Conservation (phyloP, 2,329 filamentous ascomycete genomes). For the Zelopaecilomyces penicillatus region DNA sequence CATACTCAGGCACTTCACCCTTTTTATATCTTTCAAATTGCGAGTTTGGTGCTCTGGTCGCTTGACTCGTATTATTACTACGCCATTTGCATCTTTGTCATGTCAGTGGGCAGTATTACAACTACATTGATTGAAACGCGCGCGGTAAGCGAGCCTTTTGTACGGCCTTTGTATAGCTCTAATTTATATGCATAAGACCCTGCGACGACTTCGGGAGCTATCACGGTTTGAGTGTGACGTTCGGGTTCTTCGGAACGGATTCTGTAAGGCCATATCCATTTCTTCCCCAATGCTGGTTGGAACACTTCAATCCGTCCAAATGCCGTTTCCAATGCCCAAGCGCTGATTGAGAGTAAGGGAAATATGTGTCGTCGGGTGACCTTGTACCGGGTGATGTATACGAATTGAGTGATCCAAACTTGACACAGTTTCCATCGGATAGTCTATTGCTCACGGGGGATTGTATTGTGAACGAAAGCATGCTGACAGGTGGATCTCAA, state of each 20-base stretch:
- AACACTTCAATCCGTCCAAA: no score
- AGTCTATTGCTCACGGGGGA: constrained; percentile 86
- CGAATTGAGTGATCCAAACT: constrained; percentile 86
- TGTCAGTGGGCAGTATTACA: constrained; percentile 85
- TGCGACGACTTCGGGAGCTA: constrained; percentile 82
- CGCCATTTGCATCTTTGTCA: constrained; percentile 86
- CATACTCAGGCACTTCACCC: constrained; percentile 83
- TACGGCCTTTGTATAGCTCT: background rate
- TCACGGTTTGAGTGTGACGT: constrained; percentile 94
- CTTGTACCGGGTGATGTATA: constrained; percentile 94
- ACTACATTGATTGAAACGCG: constrained; percentile 86
- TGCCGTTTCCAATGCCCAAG: background rate
- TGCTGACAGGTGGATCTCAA: constrained; percentile 62
- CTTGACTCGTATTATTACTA: constrained; percentile 98
- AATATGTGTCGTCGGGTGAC: constrained; percentile 75
- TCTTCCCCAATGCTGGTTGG: no score
- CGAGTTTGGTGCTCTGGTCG: constrained; percentile 89
- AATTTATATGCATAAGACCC: constrained; percentile 49
- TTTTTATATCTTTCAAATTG: constrained; percentile 97
- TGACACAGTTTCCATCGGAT: constrained; percentile 84
- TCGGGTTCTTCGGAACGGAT: constrained; percentile 84
- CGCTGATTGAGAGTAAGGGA: constrained; percentile 44
- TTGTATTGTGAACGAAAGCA: constrained; percentile 98
- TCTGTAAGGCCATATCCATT: no score
- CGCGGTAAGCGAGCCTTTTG: constrained; percentile 44